phyloP scores from a whole-genome alignment of 495 filamentous ascomycete species.

The Polyplosphaeria fusca region DNA sequence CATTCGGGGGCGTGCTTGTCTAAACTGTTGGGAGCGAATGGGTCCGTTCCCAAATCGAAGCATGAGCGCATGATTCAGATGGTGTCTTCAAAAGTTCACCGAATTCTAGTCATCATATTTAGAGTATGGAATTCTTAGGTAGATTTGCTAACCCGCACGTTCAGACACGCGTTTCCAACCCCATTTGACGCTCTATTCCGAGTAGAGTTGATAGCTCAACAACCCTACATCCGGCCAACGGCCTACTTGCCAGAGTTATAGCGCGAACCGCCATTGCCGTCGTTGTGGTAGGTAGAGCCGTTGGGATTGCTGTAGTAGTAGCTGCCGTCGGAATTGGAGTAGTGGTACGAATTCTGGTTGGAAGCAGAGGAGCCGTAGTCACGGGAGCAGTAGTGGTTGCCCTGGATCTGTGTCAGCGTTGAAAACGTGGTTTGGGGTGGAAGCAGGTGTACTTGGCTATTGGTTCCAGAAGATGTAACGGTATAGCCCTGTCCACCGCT shows the following conservation, averaged over 20 bases:
- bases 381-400: conserved; percentile 55
- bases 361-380: conserved; percentile 49
- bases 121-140: too few relatives aligned
- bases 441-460: background rate
- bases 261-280: background rate
- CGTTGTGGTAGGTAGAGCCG: background rate
- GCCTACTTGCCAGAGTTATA: background rate
- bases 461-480: background rate
- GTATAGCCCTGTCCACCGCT: background rate
- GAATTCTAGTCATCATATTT: too few relatives aligned
- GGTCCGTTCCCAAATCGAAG: too few relatives aligned
- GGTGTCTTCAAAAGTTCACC: too few relatives aligned
- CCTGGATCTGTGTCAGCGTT: conserved; percentile 2
- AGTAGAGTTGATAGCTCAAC: too few relatives aligned
- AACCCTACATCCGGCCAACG: background rate
- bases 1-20: too few relatives aligned
- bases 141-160: too few relatives aligned
- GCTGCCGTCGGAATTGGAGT: conserved; percentile 54
- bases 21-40: too few relatives aligned
- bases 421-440: background rate
- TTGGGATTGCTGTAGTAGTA: conserved; percentile 62
- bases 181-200: too few relatives aligned
- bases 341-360: conserved; percentile 56
- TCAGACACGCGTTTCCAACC: too few relatives aligned
- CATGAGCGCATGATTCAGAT: too few relatives aligned